Percentiles rank a stretch among this genome's conserved stretches.
Conservation (phyloP, 805 yeast genomes). For the Starmerella potacharoeniae region DNA sequence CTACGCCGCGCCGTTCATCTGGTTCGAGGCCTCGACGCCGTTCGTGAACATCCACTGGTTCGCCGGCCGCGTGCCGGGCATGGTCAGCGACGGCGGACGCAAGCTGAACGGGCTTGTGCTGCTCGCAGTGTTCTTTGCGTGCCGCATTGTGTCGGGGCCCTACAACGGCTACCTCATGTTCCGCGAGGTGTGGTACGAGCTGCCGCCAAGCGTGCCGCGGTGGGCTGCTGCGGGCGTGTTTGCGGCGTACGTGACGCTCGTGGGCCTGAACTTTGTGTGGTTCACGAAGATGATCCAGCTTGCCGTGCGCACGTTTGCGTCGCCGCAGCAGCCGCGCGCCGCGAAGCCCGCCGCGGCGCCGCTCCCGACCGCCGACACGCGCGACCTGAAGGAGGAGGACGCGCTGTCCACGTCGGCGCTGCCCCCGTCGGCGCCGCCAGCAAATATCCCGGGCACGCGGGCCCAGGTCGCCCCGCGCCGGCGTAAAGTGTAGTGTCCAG, state of each 20-base stretch:
- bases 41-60: conserved; percentile 94
- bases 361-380: background rate
- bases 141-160: conserved; percentile 81
- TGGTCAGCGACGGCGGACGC: conserved; percentile 44
- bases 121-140: conserved; percentile 58
- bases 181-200: conserved; percentile 27
- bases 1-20: conserved; percentile 68
- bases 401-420: background rate
- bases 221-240: conserved; percentile 43
- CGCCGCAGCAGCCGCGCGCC: background rate
- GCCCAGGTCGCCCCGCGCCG: background rate
- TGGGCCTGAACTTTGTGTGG: conserved; percentile 70
- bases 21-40: conserved; percentile 85
- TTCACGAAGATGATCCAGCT: conserved; percentile 64
- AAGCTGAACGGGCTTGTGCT: conserved; percentile 62
- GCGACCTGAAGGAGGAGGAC: background rate
- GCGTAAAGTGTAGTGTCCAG: background rate
- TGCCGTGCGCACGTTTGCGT: conserved; percentile 48
- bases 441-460: background rate
- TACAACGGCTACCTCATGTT: conserved; percentile 43
- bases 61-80: conserved; percentile 63
- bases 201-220: conserved; percentile 32
- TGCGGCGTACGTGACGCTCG: conserved; percentile 48
- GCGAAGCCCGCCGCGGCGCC: background rate
- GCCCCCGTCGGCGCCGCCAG: background rate